A percentile compares a stretch with the other conserved stretches of the same genome.
Conservation (phyloP, 2,329 filamentous ascomycete genomes). For the Pleurostoma richardsiae region DNA sequence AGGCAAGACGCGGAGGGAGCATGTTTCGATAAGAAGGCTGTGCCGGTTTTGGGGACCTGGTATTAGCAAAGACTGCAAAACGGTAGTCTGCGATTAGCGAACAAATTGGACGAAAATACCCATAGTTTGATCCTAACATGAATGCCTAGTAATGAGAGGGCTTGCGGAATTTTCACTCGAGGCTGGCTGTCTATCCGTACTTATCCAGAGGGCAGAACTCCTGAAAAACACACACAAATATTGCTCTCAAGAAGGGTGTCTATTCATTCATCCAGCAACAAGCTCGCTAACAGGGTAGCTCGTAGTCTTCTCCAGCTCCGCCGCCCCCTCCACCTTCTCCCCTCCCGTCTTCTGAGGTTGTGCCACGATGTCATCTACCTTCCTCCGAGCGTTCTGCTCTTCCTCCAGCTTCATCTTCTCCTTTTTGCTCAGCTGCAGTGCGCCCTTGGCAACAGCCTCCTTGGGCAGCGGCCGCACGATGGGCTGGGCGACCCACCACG, state of each 20-base stretch:
- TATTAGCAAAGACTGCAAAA: too few relatives aligned
- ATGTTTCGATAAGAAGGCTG: too few relatives aligned
- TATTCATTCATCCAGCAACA: conserved; percentile 4
- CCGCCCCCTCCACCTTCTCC: neutral
- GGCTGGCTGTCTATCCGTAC: too few relatives aligned
- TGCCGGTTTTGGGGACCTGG: too few relatives aligned
- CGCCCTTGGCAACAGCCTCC: conserved; percentile 80
- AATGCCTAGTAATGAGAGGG: too few relatives aligned
- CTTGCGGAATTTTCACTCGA: too few relatives aligned
- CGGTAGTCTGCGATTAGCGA: too few relatives aligned
- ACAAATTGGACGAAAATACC: too few relatives aligned
- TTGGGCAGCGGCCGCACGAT: conserved; percentile 81
- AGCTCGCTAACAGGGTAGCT: conserved; percentile 4
- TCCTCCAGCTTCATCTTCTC: conserved; percentile 39
- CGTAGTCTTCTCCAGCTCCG: conserved; percentile 5
- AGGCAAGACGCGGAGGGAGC: neutral
- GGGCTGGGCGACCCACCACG: conserved; percentile 88
- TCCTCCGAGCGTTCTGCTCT: conserved; percentile 16
- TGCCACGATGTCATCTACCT: conserved; percentile 7
- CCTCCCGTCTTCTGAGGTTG: neutral
- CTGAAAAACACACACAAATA: too few relatives aligned
- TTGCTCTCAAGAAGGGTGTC: too few relatives aligned
- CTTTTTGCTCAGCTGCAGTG: conserved; percentile 71
- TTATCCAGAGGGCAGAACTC: too few relatives aligned
- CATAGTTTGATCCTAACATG: too few relatives aligned